Evolutionary conservation across 306 rosid genomes (phyloP), one percentile per base, ranked within the genome.

Genomic region (Sechiopsis laciniata): DNA sequence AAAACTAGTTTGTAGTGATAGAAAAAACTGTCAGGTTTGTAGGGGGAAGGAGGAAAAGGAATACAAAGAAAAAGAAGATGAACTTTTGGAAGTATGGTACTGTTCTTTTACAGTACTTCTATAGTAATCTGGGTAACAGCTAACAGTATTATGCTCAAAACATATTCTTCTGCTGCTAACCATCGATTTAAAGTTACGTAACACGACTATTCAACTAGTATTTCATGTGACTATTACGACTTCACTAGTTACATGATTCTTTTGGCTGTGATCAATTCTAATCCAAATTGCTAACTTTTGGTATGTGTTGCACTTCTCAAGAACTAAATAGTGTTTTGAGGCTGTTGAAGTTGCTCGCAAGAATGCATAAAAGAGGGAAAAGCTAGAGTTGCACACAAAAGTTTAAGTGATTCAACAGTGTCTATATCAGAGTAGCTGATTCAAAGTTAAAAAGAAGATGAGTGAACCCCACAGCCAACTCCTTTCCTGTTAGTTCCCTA

Each of bases 201-300:
- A 32, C 16, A 46, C 13, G 32, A 29, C 69, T 32, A 62, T 62
- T 14, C 71, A 37, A 64, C 71, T 10, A 64, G 71, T 64, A n/a
- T 6, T 37, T 64, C n/a, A 37, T 17, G 69, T 7, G 40, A 32
- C 20, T 32, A 62, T 62, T 12, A n/a, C 21, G 1, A 32, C 45
- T 62, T 62, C 45, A 62, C 22, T 62, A 45, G 69, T 29, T 62
- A 62, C 12, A 32, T 62, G 7, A 62, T 62, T 32, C n/a, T 32
- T 35, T 62, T 32, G 50, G 48, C 69, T 10, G 15, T 32, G 48
- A 62, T 35, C 45, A 62, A 29, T 35, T 7, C 50, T 62, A 29
- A 21, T 32, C 48, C 11, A 64, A 17, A 15, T 64, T 19, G 29
- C 71, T 64, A 9, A 4, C 17, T 40, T 64, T 64, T 37, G 17